These are phyloP conservation scores for Fusarium staphyleae DNA, from an alignment of 2,329 filamentous ascomycete genomes.

Conservation along the genomic window DNA sequence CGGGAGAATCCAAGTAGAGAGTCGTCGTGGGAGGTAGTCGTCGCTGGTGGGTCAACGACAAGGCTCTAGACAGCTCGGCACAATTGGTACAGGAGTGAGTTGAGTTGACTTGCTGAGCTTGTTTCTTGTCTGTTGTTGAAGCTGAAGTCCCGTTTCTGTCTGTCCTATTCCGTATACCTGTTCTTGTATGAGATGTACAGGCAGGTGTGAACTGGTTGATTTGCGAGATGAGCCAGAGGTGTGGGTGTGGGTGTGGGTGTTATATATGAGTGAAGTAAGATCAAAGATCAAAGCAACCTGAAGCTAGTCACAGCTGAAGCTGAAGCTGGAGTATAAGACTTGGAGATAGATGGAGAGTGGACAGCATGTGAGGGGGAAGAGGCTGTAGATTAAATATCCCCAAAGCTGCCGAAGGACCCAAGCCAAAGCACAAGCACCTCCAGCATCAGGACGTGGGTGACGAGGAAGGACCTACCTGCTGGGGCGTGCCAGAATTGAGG, in stretches of 20 bases:
- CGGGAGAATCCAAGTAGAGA: conserved; percentile 12
- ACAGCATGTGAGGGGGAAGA: conserved; percentile 40
- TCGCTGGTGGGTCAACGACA: conserved; percentile 23
- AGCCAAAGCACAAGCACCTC: conserved; percentile 5
- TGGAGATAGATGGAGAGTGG: conserved; percentile 35
- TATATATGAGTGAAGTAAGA: conserved; percentile 18
- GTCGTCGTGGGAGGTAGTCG: conserved; percentile 10
- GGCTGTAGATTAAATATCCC: conserved; percentile 46
- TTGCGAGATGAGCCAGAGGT: too few species aligned
- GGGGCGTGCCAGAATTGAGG: conserved; percentile 16
- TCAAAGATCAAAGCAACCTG: conserved; percentile 24
- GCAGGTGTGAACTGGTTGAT: conserved; percentile 20
- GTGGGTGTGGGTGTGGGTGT: neutral
- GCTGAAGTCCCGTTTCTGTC: conserved; percentile 19
- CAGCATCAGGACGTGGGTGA: conserved; percentile 20
- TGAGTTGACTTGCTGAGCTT: too few species aligned
- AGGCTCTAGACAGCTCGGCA: conserved; percentile 25
- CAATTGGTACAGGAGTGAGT: too few species aligned
- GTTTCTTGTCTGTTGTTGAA: conserved; percentile 14
- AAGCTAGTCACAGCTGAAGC: conserved; percentile 26
- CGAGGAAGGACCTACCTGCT: conserved; percentile 18
- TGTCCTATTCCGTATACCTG: conserved; percentile 23
- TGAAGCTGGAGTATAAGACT: conserved; percentile 27
- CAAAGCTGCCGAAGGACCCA: conserved; percentile 28
- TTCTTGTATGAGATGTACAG: conserved; percentile 25